A percentile compares a stretch with the other conserved stretches of the same genome.
phyloP scores from a whole-genome alignment of 225 moss, liverwort and hornwort species.

The Polytrichum commune region DNA sequence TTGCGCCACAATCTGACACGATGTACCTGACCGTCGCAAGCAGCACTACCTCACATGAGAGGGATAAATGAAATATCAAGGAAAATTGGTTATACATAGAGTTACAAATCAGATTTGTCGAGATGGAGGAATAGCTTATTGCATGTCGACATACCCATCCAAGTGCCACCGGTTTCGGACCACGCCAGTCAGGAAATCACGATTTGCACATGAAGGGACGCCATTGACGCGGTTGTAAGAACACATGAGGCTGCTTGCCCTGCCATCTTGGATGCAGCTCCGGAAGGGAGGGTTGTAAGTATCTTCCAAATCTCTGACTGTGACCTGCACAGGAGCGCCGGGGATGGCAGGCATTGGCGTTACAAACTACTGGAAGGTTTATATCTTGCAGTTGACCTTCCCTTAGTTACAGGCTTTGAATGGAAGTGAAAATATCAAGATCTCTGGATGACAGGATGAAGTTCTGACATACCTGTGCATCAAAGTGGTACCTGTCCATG shows the following conservation, averaged over 20 bases:
- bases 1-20: constrained; percentile 40
- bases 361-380: no score
- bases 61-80: neutral
- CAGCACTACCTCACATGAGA: neutral
- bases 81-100: neutral
- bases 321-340: constrained; percentile 19
- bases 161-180: constrained; percentile 27
- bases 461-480: constrained; percentile 23
- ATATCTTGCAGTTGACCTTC: no score
- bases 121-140: neutral
- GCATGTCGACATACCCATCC: constrained; percentile 21
- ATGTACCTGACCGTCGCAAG: constrained; percentile 22
- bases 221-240: constrained; percentile 40
- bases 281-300: constrained; percentile 43
- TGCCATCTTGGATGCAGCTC: constrained; percentile 30
- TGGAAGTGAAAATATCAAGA: no score
- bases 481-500: constrained; percentile 27
- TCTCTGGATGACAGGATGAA: no score
- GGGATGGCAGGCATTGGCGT: no score
- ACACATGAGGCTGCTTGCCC: constrained; percentile 42
- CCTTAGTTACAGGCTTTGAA: no score
- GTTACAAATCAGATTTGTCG: neutral
- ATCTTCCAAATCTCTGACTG: constrained; percentile 26
- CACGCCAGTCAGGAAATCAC: constrained; percentile 24
- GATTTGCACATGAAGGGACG: constrained; percentile 30